Base-by-base conservation (phyloP, 495 filamentous ascomycete genomes). In the Hypomontagnella submonticulosa region DNA sequence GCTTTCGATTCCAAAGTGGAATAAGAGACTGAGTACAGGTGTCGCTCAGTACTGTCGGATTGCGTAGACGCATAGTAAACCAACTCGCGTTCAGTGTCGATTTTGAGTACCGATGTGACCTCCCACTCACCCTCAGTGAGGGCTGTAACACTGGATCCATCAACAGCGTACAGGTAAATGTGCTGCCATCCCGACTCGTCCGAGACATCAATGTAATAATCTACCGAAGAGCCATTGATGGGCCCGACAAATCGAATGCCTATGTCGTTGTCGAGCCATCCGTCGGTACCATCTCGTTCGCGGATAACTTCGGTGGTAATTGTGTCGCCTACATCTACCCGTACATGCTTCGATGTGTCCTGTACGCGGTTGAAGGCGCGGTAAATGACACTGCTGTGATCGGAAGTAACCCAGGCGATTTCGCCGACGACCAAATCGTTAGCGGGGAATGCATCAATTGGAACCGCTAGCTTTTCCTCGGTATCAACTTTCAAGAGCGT, bases 41-140 rank as follows among this genome's bases (percentile, higher is more conserved):
- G 85, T 4, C 80, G 73, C 57, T 87, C 83, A 11, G 83, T 86
- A 20, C 77, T 80, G 70, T 86, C 79, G 13, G 75, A 73, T 61
- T 86, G 75, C 0, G 85, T 86, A 5, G 84, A 85, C 4, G 77
- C 74, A 72, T 81, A 87, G 74, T 87, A 85, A 16, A 86, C 64
- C 3, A 84, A 71, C 4, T 75, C 76, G 13, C 82, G 82, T 4
- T 71, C 63, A 10, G 67, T 71, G 61, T 87, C 83, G 27, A 86
- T 72, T 49, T 84, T 82, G 44, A 81, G 56, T 42, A 87, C 78
- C 6, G 71, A 48, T 0, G 69, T 67, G 5, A 87, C 84, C 62
- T 87, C 85, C 83, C 83, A 87, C 13, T 83, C 72, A 2, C 85
- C 85, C 2, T 73, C 72, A 0, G 85, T 87, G 11, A 87, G 77